Base-by-base conservation (phyloP, 2,329 filamentous ascomycete genomes). In the Fusarium annulatum region DNA sequence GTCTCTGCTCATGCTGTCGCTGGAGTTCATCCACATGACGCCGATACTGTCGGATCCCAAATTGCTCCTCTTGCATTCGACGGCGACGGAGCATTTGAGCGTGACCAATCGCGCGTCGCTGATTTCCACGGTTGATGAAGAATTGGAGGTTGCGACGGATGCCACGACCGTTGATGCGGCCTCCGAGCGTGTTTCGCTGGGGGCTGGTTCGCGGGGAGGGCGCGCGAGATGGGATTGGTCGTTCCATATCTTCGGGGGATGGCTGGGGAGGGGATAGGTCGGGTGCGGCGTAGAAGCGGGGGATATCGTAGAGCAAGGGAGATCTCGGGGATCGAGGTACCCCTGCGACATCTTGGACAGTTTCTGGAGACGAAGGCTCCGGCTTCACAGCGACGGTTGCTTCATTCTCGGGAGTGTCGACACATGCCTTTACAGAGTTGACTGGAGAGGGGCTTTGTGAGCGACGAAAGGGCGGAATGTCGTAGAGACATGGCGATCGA, bases 341-440 rank as follows among this genome's bases (percentile, higher is more conserved):
- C n/a, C 5, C 30, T 0, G 34, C 2, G 30, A 19, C 6, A 15
- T 34, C 48, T 3, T 14, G 21, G 11, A 7, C 21, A 14, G 15
- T 12, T 3, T 9, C 46, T 7, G 10, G 28, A 9, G 21, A n/a
- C 1, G 4, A 23, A 10, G 48, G 11, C 16, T 52, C 30, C 1
- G 9, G 0, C 30, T 52, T 34, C 3, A 34, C 16, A 10, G 16
- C 2, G 6, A 2, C 5, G 4, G 3, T 34, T 14, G 8, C 48
- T 23, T 51, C 21, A 23, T 7, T 49, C 14, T 49, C 14, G 18
- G 3, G 3, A 9, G 10, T 4, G 9, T 16, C 3, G 21, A 34
- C 5, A 3, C 7, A 30, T 23, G 8, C 15, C 2, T 18, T 28
- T 3, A 0, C 30, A 19, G 18, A 0, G 23, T 34, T 34, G 15